phyloP scores from a whole-genome alignment of 2,329 filamentous ascomycete genomes.

The Neofusicoccum kwambonambiense region DNA sequence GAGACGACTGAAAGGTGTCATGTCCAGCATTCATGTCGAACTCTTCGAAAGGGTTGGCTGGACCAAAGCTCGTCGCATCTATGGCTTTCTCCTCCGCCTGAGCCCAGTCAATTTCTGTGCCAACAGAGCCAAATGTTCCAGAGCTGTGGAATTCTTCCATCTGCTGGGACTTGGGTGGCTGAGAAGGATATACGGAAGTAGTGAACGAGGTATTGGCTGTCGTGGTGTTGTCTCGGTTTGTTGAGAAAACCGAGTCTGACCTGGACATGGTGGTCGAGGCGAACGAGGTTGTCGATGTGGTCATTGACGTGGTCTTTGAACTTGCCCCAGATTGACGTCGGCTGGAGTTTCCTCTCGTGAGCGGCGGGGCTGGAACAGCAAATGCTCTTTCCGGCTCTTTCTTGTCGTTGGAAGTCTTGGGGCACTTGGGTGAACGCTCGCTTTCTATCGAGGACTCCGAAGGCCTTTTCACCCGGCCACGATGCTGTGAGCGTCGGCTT shows the following conservation, averaged over 20 bases:
- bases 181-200: not conserved
- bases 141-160: not conserved
- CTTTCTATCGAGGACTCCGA: not conserved
- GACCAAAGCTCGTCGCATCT: not conserved
- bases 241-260: not conserved
- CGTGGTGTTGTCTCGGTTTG: not conserved
- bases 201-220: conserved; percentile 7
- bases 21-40: not conserved
- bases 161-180: not conserved
- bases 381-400: not conserved
- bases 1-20: not conserved
- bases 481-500: not conserved
- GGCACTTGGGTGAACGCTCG: not conserved
- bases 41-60: not conserved
- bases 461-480: not conserved
- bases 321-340: not conserved
- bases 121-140: not conserved
- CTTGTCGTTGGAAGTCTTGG: not conserved
- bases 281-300: not conserved
- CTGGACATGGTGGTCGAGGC: not conserved
- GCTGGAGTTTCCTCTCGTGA: not conserved
- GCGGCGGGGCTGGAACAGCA: not conserved
- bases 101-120: not conserved
- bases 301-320: not conserved
- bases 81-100: not conserved